Evolutionary conservation across 2,329 filamentous ascomycete genomes (phyloP), one percentile per base, ranked within the genome.

Genomic region (Lachnellula suecica): DNA sequence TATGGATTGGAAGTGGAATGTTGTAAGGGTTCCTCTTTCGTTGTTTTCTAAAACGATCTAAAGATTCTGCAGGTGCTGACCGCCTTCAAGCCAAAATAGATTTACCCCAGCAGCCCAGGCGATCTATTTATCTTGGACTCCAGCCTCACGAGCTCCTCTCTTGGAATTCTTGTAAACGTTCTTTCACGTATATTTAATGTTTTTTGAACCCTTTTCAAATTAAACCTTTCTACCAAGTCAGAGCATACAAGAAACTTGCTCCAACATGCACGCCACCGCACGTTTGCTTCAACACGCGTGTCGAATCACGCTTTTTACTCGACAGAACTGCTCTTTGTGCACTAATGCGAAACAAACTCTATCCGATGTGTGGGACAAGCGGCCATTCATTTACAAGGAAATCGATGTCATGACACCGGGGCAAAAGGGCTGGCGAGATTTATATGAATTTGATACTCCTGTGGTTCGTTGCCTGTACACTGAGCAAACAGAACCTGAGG

Each of bases 391-490:
- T 17, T 91, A 84, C 68, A 74, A 76, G 7, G 87, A 91, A 68
- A 75, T 89, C 55, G 79, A 91, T 65, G 82, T 92, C 44, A 82
- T 88, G 71, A 78, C 79, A 44, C 75, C 79, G 0, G 79, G 83
- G 23, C 77, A 79, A 15, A 79, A 82, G 56, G 72, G 74, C 22
- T 93, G 89, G 89, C 84, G 81, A 63, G 77, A 85, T 44, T 65
- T 91, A 1, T 93, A 93, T 66, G 88, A 91, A 52, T 89, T 91
- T 67, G 89, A 93, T 61, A 88, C 89, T 7, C 89, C 89, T 0
- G 89, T 92, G 64, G 88, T 92, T 50, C 3, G 65, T 61, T 19
- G 41, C 25, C 19, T 19, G 19, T 44, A 23, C 27, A 19, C 4
- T 37, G 19, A 8, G 2, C 44, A 42, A 8, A 11, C 24, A n/a